Percentiles rank a stretch among this genome's conserved stretches.
These are phyloP conservation scores for Colletotrichum tropicicola DNA, from an alignment of 2,329 filamentous ascomycete species.

Conservation along the genomic window DNA sequence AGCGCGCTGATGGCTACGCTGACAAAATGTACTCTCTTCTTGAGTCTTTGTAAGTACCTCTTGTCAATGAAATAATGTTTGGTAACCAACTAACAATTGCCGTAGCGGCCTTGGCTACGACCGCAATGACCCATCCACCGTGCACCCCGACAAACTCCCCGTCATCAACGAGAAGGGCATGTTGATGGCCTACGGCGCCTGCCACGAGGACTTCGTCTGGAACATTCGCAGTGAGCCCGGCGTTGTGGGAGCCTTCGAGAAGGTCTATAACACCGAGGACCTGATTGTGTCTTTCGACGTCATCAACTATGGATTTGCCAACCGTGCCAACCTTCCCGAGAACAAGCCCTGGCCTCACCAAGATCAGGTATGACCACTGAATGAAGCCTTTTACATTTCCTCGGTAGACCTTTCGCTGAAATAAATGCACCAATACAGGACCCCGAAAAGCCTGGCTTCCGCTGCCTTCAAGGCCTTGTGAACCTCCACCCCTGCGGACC, in stretches of 20 bases:
- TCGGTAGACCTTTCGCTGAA: too few species aligned
- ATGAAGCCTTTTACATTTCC: too few species aligned
- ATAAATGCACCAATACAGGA: constrained; percentile 40
- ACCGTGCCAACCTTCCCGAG: constrained; percentile 43
- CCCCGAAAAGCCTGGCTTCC: constrained; percentile 53
- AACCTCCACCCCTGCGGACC: constrained; percentile 48
- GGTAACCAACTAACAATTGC: not conserved
- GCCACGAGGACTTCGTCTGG: constrained; percentile 60
- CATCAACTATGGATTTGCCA: constrained; percentile 53
- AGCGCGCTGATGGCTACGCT: constrained; percentile 37
- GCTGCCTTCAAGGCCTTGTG: constrained; percentile 60
- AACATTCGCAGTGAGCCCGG: constrained; percentile 56
- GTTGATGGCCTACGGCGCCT: constrained; percentile 53
- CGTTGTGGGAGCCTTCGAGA: constrained; percentile 54
- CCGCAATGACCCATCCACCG: constrained; percentile 44
- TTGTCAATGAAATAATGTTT: too few species aligned
- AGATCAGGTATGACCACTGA: constrained; percentile 34
- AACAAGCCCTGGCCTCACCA: constrained; percentile 57
- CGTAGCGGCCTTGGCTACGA: constrained; percentile 30
- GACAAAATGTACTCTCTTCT: constrained; percentile 36
- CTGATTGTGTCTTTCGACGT: constrained; percentile 59
- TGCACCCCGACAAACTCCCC: constrained; percentile 46
- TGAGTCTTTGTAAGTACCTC: constrained; percentile 31
- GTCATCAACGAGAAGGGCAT: constrained; percentile 58
- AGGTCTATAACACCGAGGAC: constrained; percentile 54